Evolutionary conservation across 2,329 filamentous ascomycete genomes (phyloP).

Genomic region (Ceratocystiopsis sp.): DNA sequence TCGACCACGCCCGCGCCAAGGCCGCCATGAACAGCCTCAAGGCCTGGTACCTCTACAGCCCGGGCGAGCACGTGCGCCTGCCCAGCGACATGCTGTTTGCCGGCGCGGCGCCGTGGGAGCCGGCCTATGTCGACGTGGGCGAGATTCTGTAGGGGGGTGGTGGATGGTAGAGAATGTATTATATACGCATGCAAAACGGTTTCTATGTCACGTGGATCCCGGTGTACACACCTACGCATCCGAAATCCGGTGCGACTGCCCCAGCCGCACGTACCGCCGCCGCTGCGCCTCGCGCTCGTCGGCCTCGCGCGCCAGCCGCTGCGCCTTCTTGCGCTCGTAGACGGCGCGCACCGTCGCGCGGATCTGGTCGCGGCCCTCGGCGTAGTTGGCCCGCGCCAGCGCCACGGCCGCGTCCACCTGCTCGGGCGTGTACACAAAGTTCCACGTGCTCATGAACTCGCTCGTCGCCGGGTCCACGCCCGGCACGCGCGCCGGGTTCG

Average conservation of each 20-base stretch:
- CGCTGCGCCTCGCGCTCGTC: constrained; percentile 20
- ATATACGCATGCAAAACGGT: neutral
- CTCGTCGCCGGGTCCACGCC: constrained; percentile 69
- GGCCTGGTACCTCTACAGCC: constrained; percentile 92
- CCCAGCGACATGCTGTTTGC: constrained; percentile 53
- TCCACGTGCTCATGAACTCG: constrained; percentile 92
- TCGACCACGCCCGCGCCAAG: constrained; percentile 60
- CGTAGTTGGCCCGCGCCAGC: constrained; percentile 73
- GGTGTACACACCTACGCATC: constrained; percentile 54
- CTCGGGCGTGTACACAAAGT: constrained; percentile 86
- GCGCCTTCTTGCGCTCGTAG: constrained; percentile 75
- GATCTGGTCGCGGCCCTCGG: constrained; percentile 64
- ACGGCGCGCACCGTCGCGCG: constrained; percentile 67
- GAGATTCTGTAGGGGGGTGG: constrained; percentile 38
- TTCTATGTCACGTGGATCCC: too few relatives aligned
- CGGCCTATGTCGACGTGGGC: constrained; percentile 51
- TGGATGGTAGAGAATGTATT: neutral
- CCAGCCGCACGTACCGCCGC: constrained; percentile 29
- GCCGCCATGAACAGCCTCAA: constrained; percentile 78
- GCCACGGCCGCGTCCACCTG: constrained; percentile 74
- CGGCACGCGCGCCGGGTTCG: constrained; percentile 54
- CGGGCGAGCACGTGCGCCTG: constrained; percentile 43
- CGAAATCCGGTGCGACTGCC: constrained; percentile 24
- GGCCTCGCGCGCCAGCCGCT: constrained; percentile 33
- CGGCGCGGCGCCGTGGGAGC: constrained; percentile 45